Evolutionary conservation across 306 rosid genomes (phyloP), one percentile per base, ranked within the genome.

Genomic region (Trichosanthes truncata): DNA sequence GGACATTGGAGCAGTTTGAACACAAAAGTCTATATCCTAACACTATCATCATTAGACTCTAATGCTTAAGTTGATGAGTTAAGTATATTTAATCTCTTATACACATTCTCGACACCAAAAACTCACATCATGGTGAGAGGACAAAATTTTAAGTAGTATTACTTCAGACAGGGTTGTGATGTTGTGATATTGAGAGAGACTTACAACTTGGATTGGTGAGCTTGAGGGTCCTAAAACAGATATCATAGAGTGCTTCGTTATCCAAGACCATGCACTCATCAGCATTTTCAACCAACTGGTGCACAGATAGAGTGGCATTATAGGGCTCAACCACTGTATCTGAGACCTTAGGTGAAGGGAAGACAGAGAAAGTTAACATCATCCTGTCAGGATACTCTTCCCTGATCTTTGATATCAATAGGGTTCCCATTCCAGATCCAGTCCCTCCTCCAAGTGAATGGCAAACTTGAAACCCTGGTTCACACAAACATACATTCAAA

Each of bases 371-470:
- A 52, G 98, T 93, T 84, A 93, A 74, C 98, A 93, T 93, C 97
- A 93, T 93, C 77, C 98, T 83, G 78, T 93, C 98, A 8, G 97
- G 98, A 66, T 91, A 93, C 83, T 93, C 98, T 85, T 93, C 98
- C 86, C 98, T 90, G 74, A 91, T 93, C 98, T 93, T 93, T 81
- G 98, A 93, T 82, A 91, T 91, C 53, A 93, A 83, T 53, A 93
- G 60, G 8, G 98, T 93, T 46, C 98, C 98, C 98, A 93, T 93
- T 77, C 97, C 98, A 31, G 97, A 93, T 17, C 98, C 98, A 35
- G 98, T 93, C 73, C 94, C 98, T n/a, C 98, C 97, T 84, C 96
- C 97, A 53, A 93, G 85, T 76, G 96, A 93, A 85, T 93, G 96
- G 83, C 97, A 93, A 41, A 91, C 86, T 84, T 93, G 98, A 77